These are phyloP conservation scores for Hirsutella thompsonii DNA, from an alignment of 2,329 filamentous ascomycete genomes.

Conservation along the genomic window DNA sequence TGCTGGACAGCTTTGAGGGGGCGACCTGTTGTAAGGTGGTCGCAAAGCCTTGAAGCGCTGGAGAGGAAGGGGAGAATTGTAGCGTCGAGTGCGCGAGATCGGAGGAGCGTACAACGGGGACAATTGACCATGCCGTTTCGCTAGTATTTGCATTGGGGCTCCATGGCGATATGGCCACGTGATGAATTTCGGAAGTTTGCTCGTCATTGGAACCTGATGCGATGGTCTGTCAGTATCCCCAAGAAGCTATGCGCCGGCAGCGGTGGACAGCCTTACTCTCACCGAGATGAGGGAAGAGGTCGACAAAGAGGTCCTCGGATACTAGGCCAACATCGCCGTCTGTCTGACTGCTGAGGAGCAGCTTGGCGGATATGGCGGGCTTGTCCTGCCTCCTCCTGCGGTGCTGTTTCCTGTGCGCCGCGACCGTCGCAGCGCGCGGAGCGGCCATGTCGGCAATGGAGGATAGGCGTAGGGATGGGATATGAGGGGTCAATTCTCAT, in stretches of 20 bases:
- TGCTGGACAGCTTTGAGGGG: constrained; percentile 60
- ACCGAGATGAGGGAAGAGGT: constrained; percentile 58
- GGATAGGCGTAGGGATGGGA: too few species aligned
- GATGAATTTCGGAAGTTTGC: constrained; percentile 29
- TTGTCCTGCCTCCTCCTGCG: constrained; percentile 53
- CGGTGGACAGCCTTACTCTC: constrained; percentile 27
- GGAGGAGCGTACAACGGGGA: constrained; percentile 57
- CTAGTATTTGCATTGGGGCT: constrained; percentile 43
- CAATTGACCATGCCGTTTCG: constrained; percentile 68
- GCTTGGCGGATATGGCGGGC: constrained; percentile 61
- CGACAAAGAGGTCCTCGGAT: constrained; percentile 72
- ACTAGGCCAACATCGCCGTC: constrained; percentile 76
- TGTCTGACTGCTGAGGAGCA: constrained; percentile 75
- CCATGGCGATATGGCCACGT: constrained; percentile 67
- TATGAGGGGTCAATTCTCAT: neutral
- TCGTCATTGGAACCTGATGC: constrained; percentile 11
- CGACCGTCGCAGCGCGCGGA: constrained; percentile 12
- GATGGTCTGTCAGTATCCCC: neutral
- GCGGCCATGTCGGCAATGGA: constrained; percentile 14
- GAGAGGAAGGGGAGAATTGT: constrained; percentile 61
- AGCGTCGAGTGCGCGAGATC: constrained; percentile 64
- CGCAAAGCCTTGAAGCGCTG: constrained; percentile 68
- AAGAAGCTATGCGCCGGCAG: neutral
- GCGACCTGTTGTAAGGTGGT: constrained; percentile 59
- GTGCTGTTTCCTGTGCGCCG: constrained; percentile 24